These are phyloP conservation scores for Leptographium procerum DNA, from an alignment of 2,329 filamentous ascomycete genomes.

Conservation along the genomic window DNA sequence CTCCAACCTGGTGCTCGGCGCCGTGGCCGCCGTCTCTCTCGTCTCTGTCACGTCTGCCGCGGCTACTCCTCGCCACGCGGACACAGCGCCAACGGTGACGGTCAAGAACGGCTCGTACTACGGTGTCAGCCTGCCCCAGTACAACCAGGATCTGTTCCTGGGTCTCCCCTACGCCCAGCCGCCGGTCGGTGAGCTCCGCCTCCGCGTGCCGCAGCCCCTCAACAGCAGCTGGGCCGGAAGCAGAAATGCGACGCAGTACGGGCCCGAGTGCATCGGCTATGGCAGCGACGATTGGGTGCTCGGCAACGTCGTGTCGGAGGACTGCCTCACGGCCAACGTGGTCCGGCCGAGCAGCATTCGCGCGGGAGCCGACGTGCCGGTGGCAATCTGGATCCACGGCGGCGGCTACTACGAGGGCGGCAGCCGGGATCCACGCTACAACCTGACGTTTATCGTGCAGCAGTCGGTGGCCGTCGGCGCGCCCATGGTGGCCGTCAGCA, in stretches of 20 bases:
- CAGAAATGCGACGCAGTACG: slow-evolving; percentile 31
- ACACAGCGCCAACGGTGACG: slow-evolving; percentile 3
- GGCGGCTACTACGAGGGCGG: slow-evolving; percentile 23
- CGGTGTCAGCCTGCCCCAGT: slow-evolving; percentile 20
- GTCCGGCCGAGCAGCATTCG: slow-evolving; percentile 39
- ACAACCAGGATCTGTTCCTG: slow-evolving; percentile 39
- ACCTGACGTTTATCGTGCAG: slow-evolving; percentile 45
- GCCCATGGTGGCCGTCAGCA: slow-evolving; percentile 32
- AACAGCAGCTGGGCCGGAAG: slow-evolving; percentile 31
- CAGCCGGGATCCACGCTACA: slow-evolving; percentile 38
- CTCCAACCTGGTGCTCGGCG: background rate
- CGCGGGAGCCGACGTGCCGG: slow-evolving; percentile 26
- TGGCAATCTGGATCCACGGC: slow-evolving; percentile 48
- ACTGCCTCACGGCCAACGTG: slow-evolving; percentile 53
- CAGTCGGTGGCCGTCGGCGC: slow-evolving; percentile 29
- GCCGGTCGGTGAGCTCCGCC: slow-evolving; percentile 17
- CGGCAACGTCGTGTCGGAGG: slow-evolving; percentile 27
- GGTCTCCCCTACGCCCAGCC: slow-evolving; percentile 44
- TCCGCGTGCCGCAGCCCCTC: slow-evolving; percentile 10
- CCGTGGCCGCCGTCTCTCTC: too few species aligned
- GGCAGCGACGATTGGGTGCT: slow-evolving; percentile 19
- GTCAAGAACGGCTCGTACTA: slow-evolving; percentile 25
- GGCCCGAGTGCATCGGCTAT: slow-evolving; percentile 38
- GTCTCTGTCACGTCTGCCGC: too few species aligned
- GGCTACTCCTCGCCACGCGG: background rate